Evolutionary conservation across 495 filamentous ascomycete species (phyloP), one percentile per base, ranked within the genome.

Genomic region (Daldinia decipiens): DNA sequence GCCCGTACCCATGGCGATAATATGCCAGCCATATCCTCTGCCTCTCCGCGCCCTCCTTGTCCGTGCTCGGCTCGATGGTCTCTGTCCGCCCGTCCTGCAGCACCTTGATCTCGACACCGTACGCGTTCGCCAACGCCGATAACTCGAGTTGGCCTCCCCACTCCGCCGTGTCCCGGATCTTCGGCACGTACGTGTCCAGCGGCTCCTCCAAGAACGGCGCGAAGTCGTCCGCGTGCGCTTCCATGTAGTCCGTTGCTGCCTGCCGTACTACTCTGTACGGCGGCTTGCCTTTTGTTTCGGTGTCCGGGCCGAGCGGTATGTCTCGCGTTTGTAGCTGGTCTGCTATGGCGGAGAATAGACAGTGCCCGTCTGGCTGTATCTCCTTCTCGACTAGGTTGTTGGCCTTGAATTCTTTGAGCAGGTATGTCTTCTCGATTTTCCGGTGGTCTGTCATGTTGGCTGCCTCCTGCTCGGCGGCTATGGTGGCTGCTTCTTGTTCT

Each of bases 71-170:
- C 61, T 84, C 85, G 45, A 98, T 92, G 60, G 86, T 91, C 79
- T 97, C 92, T 24, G 93, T 87, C 57, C 82, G 75, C 6, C 94
- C 93, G 75, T 93, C 91, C 78, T 97, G 94, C 53, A 99, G 82
- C 9, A 99, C 90, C 80, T 90, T 88, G 65, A 97, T 96, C 60
- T 91, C 87, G 11, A 97, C 89, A 0, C 87, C 87, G 65, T 96
- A 98, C 51, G 88, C 90, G 71, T 88, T 90, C 32, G 95, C 91
- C 78, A 99, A 84, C 26, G 95, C 95, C 72, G 89, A 77, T 34
- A 98, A 81, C 82, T 99, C 95, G 60, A 97, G 74, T 81, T 98
- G 93, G 0, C 95, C 95, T 36, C 95, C 95, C 95, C 95, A 99
- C 80, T 98, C 96, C 0, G 93, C 95, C 31, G 95, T 98, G 58